Percentiles rank a stretch among this genome's conserved stretches.
Evolutionary conservation across 371 early-diverging fungal species (phyloP).

Genomic region (Chytridium lagenaria): DNA sequence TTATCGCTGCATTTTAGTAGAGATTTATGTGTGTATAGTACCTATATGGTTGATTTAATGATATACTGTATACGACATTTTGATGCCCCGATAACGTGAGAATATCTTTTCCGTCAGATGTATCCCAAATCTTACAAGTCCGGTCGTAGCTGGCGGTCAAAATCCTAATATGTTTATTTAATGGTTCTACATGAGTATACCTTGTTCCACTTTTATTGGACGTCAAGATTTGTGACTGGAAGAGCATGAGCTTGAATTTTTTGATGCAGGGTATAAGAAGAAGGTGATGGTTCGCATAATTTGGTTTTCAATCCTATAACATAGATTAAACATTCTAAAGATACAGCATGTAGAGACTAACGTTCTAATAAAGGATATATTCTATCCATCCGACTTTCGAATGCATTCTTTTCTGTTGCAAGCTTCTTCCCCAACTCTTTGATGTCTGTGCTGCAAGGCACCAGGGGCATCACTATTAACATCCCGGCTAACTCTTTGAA

Average conservation of each 20-base stretch:
- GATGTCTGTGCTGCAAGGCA: neutral
- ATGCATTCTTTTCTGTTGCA: neutral
- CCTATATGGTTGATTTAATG: constrained; percentile 55
- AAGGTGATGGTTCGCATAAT: neutral
- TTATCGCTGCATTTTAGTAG: constrained; percentile 41
- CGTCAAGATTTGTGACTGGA: constrained; percentile 54
- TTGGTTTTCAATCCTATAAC: neutral
- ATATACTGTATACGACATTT: constrained; percentile 53
- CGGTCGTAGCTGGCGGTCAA: constrained; percentile 55
- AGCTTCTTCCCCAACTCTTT: neutral
- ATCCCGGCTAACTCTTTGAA: neutral
- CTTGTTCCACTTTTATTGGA: constrained; percentile 47
- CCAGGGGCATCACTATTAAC: neutral
- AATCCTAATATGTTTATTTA: constrained; percentile 25
- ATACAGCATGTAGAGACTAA: too few species aligned
- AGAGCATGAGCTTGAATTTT: constrained; percentile 44
- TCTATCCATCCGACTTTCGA: neutral
- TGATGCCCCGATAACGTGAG: constrained; percentile 47
- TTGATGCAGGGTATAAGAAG: constrained; percentile 26
- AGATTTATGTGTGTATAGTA: constrained; percentile 12
- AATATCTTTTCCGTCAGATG: constrained; percentile 42
- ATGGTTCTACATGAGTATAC: neutral
- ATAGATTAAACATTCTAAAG: too few species aligned
- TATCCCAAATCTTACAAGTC: constrained; percentile 49
- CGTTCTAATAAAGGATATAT: neutral